Evolutionary conservation across 2,329 filamentous ascomycete genomes (phyloP).

Genomic region (Reticulascus tulasneorum): DNA sequence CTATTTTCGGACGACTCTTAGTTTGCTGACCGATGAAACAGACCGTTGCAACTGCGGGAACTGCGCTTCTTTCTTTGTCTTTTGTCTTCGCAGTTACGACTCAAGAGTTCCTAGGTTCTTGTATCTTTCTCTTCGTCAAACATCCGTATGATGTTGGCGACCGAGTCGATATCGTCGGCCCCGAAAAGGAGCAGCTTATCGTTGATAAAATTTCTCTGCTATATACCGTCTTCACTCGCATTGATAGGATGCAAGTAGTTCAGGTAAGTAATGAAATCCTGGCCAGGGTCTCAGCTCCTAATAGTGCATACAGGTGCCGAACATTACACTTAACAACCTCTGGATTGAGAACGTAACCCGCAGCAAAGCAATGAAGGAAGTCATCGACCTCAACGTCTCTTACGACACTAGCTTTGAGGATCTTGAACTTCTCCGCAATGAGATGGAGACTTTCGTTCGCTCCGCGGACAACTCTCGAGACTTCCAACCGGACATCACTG

Average conservation of each 20-base stretch:
- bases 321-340: slow-evolving; percentile 85
- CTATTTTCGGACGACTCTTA: neutral
- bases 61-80: slow-evolving; percentile 87
- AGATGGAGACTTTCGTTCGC: slow-evolving; percentile 82
- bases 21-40: slow-evolving; percentile 40
- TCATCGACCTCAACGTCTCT: slow-evolving; percentile 72
- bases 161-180: slow-evolving; percentile 72
- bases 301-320: slow-evolving; percentile 83
- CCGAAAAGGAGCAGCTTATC: slow-evolving; percentile 59
- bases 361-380: slow-evolving; percentile 87
- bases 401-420: slow-evolving; percentile 90
- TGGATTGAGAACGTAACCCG: slow-evolving; percentile 95
- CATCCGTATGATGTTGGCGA: slow-evolving; percentile 97
- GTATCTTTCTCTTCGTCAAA: slow-evolving; percentile 98
- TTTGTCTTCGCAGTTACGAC: slow-evolving; percentile 92
- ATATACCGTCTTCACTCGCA: slow-evolving; percentile 79
- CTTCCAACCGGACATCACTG: slow-evolving; percentile 78
- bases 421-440: slow-evolving; percentile 75
- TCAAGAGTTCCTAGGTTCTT: slow-evolving; percentile 95
- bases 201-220: slow-evolving; percentile 94
- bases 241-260: slow-evolving; percentile 74
- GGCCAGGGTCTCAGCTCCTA: no score
- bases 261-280: no score
- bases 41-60: slow-evolving; percentile 85
- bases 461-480: slow-evolving; percentile 84